Percentiles rank a stretch among this genome's conserved stretches.
These are phyloP conservation scores for Tolypocladium guangdongense DNA, from an alignment of 2,329 filamentous ascomycete genomes.

Conservation along the genomic window DNA sequence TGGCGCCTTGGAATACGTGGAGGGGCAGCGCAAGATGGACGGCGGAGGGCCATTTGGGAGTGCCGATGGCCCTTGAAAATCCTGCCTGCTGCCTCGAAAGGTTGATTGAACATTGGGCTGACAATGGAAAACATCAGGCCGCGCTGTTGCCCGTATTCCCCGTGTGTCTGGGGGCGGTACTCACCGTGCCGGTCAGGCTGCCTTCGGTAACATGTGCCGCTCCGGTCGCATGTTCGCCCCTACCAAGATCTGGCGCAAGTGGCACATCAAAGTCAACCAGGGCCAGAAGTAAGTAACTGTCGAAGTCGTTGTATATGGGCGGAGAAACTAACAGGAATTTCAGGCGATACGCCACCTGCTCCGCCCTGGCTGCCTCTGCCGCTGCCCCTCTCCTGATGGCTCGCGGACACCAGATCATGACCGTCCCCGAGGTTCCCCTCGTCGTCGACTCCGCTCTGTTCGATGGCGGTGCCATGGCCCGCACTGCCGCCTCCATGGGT, in stretches of 20 bases:
- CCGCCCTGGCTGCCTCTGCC: conserved; percentile 91
- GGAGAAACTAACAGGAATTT: conserved; percentile 12
- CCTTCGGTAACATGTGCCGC: conserved; percentile 99
- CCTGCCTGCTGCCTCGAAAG: background rate
- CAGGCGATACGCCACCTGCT: conserved; percentile 94
- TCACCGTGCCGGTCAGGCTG: conserved; percentile 98
- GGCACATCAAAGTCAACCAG: conserved; percentile 99
- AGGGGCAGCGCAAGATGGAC: background rate
- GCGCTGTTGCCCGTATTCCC: conserved; percentile 99
- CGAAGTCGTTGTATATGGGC: background rate
- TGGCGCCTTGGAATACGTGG: conserved; percentile 17
- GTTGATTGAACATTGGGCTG: background rate
- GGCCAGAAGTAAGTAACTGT: conserved; percentile 70
- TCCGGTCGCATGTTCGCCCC: conserved; percentile 99
- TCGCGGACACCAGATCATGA: conserved; percentile 90
- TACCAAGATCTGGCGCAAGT: conserved; percentile 99
- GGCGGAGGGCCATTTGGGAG: no score
- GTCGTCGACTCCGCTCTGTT: conserved; percentile 89
- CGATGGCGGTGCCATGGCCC: conserved; percentile 65
- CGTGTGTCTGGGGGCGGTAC: conserved; percentile 99
- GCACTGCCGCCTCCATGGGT: conserved; percentile 77
- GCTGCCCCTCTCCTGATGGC: conserved; percentile 90
- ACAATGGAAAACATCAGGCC: conserved; percentile 47
- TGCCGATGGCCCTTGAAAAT: background rate
- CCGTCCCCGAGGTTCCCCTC: conserved; percentile 90